Conservation (phyloP, 1,284 basidiomycete species). For the Thelephora terrestris region DNA sequence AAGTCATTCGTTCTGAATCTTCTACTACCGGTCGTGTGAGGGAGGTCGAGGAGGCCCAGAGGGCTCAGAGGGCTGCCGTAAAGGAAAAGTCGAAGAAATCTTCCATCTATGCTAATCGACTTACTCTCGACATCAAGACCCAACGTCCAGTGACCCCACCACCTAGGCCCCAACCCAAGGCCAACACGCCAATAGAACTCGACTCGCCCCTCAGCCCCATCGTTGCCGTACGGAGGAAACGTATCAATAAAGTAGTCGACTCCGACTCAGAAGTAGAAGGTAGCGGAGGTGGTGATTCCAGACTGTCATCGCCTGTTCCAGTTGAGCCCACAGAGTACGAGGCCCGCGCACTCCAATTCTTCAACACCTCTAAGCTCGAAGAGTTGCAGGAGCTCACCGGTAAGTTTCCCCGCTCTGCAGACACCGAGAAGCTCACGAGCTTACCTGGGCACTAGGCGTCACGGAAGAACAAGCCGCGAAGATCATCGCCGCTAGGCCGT, state of each 20-base stretch:
- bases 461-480: slow-evolving; percentile 71
- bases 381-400: slow-evolving; percentile 86
- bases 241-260: slow-evolving; percentile 48
- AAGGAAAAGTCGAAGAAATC: slow-evolving; percentile 70
- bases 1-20: slow-evolving; percentile 4
- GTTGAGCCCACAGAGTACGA: slow-evolving; percentile 24
- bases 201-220: slow-evolving; percentile 30
- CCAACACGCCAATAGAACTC: slow-evolving; percentile 8
- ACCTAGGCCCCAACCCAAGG: slow-evolving; percentile 11
- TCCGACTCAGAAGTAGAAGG: slow-evolving; percentile 55
- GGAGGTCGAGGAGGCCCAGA: slow-evolving; percentile 58
- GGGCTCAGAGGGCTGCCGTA: slow-evolving; percentile 48
- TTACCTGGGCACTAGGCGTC: slow-evolving; percentile 48
- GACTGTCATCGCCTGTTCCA: slow-evolving; percentile 10
- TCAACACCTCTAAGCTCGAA: slow-evolving; percentile 69
- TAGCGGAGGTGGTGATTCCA: slow-evolving; percentile 26
- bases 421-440: background rate
- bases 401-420: slow-evolving; percentile 27
- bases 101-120: slow-evolving; percentile 62
- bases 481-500: slow-evolving; percentile 80
- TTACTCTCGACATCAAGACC: slow-evolving; percentile 33
- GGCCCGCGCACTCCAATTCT: slow-evolving; percentile 65
- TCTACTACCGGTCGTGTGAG: slow-evolving; percentile 48
- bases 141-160: slow-evolving; percentile 13
- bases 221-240: slow-evolving; percentile 34